Percentiles rank a stretch among this genome's conserved stretches.
phyloP scores from a whole-genome alignment of 1,139 yeast genomes.

The Diutina mesorugosa region DNA sequence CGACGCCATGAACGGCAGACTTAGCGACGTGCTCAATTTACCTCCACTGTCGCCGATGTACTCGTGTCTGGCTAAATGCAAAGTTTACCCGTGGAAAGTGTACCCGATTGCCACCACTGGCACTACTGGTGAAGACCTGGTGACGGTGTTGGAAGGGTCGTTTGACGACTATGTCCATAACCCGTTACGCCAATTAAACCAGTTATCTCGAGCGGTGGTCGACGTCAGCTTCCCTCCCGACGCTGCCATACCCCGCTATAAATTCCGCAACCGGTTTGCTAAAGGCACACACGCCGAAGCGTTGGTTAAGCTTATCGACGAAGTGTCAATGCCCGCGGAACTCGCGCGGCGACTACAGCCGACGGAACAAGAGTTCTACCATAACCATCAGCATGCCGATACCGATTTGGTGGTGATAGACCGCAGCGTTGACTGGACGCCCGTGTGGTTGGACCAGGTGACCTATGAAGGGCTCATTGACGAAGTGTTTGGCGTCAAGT shows the following conservation, averaged over 20 bases:
- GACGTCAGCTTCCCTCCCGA: slow-evolving; percentile 11
- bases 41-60: not conserved
- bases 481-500: slow-evolving; percentile 37
- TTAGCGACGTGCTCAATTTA: not conserved
- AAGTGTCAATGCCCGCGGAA: slow-evolving; percentile 15
- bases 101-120: not conserved
- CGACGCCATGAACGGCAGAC: not conserved
- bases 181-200: slow-evolving; percentile 21
- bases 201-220: slow-evolving; percentile 15
- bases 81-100: not conserved
- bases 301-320: slow-evolving; percentile 13
- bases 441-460: slow-evolving; percentile 64
- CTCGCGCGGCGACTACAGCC: slow-evolving; percentile 16
- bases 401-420: slow-evolving; percentile 66
- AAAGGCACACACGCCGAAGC: slow-evolving; percentile 27
- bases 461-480: slow-evolving; percentile 77
- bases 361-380: slow-evolving; percentile 25
- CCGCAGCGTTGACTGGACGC: slow-evolving; percentile 57
- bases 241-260: slow-evolving; percentile 10
- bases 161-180: slow-evolving; percentile 15
- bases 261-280: slow-evolving; percentile 24
- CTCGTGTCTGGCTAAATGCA: not conserved
- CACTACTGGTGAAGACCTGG: not conserved
- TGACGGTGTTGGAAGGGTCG: not conserved
- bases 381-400: slow-evolving; percentile 24